Evolutionary conservation across 371 early-diverging fungal species (phyloP), one percentile per base, ranked within the genome.

Genomic region (Blakeslea trispora): DNA sequence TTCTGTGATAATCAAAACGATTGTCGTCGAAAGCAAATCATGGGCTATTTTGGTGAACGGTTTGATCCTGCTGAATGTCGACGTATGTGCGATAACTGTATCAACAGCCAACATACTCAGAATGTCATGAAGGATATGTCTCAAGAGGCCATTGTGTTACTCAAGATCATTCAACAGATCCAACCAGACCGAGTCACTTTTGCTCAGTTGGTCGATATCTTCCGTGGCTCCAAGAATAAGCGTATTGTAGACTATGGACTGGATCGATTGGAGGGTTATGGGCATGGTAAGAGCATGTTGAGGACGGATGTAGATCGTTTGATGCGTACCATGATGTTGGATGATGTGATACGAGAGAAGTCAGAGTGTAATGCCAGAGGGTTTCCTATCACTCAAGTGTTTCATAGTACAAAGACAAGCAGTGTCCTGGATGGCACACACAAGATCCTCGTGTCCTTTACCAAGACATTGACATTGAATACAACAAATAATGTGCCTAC

Each of bases 31-130:
- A 81, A 88, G 55, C 91, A 92, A 51, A 87, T 99, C 17, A 77
- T 99, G 52, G 83, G 79, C 21, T 97, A 99, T 72, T 99, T 99
- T 87, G 96, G 92, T 13, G 99, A 99, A 68, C 57, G 62, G 1
- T 97, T 99, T 71, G 81, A 91, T 47, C 62, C 73, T 0, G 28
- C 43, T 0, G 45, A 69, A 2, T 99, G 99, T 74, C 71, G 80
- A 31, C 70, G 81, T 34, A 94, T 95, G 2, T 99, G 99, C 70
- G 99, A 99, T 70, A 98, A 98, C 69, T 99, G 99, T 70, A 64
- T 72, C 32, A 59, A 53, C 1, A 72, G 76, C 24, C 37, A 71
- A 55, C 19, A 57, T 31, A 21, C 48, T 3, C 34, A 34, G 3
- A 43, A 42, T 22, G 53, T 59, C 7, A 42, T 69, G 10, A 64